Conservation (phyloP, 2,329 filamentous ascomycete species). For the Phialemonium atrogriseum region DNA sequence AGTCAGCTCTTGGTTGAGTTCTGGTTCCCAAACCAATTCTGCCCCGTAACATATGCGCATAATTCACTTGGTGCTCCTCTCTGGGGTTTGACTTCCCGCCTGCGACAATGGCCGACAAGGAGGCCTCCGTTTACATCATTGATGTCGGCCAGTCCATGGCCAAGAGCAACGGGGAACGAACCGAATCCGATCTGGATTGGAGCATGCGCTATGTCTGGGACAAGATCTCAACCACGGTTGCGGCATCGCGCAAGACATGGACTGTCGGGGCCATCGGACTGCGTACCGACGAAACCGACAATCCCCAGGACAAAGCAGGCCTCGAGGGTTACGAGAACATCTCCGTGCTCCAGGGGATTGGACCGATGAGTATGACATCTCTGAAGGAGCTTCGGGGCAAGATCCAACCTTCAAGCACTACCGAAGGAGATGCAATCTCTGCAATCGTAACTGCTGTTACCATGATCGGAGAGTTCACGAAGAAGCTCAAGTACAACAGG, state of each 20-base stretch:
- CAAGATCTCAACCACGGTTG: conserved; percentile 69
- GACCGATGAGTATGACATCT: conserved; percentile 54
- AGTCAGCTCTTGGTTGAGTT: too few species aligned
- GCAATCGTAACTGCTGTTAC: conserved; percentile 78
- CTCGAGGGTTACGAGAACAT: conserved; percentile 76
- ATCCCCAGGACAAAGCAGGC: conserved; percentile 54
- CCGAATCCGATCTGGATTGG: conserved; percentile 79
- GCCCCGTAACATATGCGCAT: too few species aligned
- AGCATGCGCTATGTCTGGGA: conserved; percentile 92
- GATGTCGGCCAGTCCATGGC: conserved; percentile 86
- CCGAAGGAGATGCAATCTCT: conserved; percentile 75
- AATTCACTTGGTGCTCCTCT: too few species aligned
- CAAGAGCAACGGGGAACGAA: conserved; percentile 59
- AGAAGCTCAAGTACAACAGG: conserved; percentile 72
- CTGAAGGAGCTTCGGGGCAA: conserved; percentile 55
- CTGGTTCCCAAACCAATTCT: too few species aligned
- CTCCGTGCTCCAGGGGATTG: conserved; percentile 63
- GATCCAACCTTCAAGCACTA: conserved; percentile 60
- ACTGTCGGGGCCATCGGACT: conserved; percentile 74
- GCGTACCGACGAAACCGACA: conserved; percentile 68
- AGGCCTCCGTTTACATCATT: conserved; percentile 85
- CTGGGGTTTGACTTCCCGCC: not conserved
- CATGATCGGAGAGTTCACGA: conserved; percentile 75
- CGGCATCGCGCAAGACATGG: conserved; percentile 61
- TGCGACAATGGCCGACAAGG: conserved; percentile 74